These are phyloP conservation scores for Chlorella variabilis DNA, from an alignment of 163 green algal species.

Conservation along the genomic window DNA sequence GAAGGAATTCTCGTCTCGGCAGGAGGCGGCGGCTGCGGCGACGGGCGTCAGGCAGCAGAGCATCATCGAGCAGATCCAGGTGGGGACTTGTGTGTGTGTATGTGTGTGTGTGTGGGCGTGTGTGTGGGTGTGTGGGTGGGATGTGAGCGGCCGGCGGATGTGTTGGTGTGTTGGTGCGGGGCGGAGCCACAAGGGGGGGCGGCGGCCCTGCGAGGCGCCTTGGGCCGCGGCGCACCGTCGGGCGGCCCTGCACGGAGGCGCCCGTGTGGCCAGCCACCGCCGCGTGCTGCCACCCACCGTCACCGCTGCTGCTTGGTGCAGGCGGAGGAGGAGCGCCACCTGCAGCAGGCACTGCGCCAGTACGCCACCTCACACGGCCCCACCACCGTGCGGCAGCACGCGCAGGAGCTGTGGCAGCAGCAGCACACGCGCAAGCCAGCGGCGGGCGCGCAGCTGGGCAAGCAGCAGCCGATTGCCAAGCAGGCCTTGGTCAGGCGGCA, in stretches of 20 bases:
- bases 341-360: constrained; percentile 34
- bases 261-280: too few species aligned
- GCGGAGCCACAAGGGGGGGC: too few species aligned
- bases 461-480: too few species aligned
- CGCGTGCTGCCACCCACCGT: too few species aligned
- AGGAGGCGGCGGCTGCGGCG: not conserved
- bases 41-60: not conserved
- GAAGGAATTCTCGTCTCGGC: constrained; percentile 22
- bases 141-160: too few species aligned
- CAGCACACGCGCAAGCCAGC: not conserved
- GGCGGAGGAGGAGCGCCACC: constrained; percentile 33
- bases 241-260: too few species aligned
- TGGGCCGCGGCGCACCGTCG: too few species aligned
- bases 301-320: too few species aligned
- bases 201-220: too few species aligned
- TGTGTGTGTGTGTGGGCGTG: not conserved
- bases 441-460: too few species aligned
- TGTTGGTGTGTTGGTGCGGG: too few species aligned
- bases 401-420: constrained; percentile 5
- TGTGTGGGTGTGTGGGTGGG: not conserved
- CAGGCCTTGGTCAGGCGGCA: not conserved
- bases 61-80: constrained; percentile 43
- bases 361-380: constrained; percentile 22
- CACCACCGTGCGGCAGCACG: not conserved
- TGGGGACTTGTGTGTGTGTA: not conserved